Evolutionary conservation across 768 basidiomycete species (phyloP).

Genomic region (Tricholoma sp.): DNA sequence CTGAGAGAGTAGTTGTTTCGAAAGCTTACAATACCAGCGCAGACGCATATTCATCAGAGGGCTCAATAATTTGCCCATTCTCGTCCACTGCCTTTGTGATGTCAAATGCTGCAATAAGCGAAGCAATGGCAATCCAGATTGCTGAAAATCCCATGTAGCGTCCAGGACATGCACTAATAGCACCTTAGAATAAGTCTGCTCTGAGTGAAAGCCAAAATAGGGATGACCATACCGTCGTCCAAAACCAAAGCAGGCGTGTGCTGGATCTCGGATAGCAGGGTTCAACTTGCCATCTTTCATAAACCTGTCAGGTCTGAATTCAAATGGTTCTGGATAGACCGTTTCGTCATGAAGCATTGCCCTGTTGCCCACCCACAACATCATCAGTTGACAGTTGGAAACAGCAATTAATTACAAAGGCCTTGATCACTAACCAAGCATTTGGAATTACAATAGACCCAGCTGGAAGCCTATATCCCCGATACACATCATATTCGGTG

Average conservation of each 20-base stretch:
- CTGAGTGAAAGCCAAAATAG: background rate
- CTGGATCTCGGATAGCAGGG: conserved; percentile 1
- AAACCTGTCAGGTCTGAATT: conserved; percentile 15
- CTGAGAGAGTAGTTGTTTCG: background rate
- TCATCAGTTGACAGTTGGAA: background rate
- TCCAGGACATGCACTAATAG: conserved; percentile 25
- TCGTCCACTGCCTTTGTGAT: conserved; percentile 21
- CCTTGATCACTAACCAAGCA: conserved; percentile 17
- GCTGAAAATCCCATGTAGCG: conserved; percentile 22
- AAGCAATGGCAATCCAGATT: conserved; percentile 24
- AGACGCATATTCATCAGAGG: conserved; percentile 24
- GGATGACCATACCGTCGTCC: too few species aligned
- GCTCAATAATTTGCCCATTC: conserved; percentile 18
- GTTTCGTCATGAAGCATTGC: conserved; percentile 12
- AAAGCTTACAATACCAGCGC: conserved; percentile 27
- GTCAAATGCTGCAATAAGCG: conserved; percentile 24
- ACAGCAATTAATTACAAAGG: too few species aligned
- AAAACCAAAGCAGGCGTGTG: conserved; percentile 19
- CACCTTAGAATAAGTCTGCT: background rate
- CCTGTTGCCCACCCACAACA: conserved; percentile 2
- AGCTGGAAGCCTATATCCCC: conserved; percentile 30
- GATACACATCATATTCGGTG: conserved; percentile 27
- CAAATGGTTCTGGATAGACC: conserved; percentile 12
- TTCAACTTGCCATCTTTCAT: conserved; percentile 1
- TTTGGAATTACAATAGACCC: conserved; percentile 24